Conservation (phyloP, 805 yeast species). For the Kazachstania bromeliacearum region DNA sequence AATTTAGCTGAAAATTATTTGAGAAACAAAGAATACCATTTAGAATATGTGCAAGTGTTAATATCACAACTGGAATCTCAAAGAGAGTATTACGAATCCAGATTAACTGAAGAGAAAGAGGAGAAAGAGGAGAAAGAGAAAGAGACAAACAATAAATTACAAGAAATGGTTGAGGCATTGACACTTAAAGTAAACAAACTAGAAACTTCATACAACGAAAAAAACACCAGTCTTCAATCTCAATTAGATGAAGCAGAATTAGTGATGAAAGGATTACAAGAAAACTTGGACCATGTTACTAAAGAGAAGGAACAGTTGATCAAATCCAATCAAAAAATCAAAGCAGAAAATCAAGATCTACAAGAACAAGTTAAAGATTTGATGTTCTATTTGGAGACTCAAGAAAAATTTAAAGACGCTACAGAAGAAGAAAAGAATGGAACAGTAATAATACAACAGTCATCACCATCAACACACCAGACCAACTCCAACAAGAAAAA, state of each 20-base stretch:
- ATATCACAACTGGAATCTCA: slow-evolving; percentile 80
- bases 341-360: slow-evolving; percentile 38
- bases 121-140: slow-evolving; percentile 20
- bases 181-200: slow-evolving; percentile 13
- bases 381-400: slow-evolving; percentile 71
- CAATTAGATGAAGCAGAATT: slow-evolving; percentile 25
- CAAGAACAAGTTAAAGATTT: slow-evolving; percentile 62
- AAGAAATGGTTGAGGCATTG: slow-evolving; percentile 10
- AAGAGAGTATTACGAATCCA: slow-evolving; percentile 66
- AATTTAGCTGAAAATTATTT: slow-evolving; percentile 14
- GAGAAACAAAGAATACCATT: slow-evolving; percentile 49
- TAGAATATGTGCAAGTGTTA: slow-evolving; percentile 72
- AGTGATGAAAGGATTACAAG: slow-evolving; percentile 39
- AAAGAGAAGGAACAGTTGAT: slow-evolving; percentile 33
- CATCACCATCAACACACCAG: slow-evolving; percentile 1
- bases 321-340: slow-evolving; percentile 27
- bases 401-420: slow-evolving; percentile 61
- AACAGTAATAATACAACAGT: slow-evolving; percentile 38
- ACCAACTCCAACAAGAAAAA: slow-evolving; percentile 6
- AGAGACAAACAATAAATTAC: slow-evolving; percentile 6
- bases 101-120: slow-evolving; percentile 29
- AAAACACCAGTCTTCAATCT: slow-evolving; percentile 12
- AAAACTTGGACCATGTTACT: slow-evolving; percentile 34
- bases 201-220: slow-evolving; percentile 10
- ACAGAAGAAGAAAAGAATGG: slow-evolving; percentile 69